Percentiles rank a stretch among this genome's conserved stretches.
Evolutionary conservation across 2,329 filamentous ascomycete species (phyloP).

Genomic region (Talaromyces sp.): DNA sequence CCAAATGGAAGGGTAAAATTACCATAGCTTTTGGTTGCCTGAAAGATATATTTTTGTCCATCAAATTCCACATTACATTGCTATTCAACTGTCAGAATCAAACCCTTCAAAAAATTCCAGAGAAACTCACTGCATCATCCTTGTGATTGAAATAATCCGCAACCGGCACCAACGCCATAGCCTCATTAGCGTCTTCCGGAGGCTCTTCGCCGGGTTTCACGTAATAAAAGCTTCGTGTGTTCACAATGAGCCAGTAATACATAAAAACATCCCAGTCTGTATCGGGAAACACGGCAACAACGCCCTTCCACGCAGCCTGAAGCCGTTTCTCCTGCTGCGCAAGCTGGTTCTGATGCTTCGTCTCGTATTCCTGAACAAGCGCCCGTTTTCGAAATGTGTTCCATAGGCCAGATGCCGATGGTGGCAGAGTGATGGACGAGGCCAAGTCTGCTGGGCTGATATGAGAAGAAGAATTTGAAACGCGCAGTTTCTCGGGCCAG

Average conservation of each 20-base stretch:
- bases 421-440: slow-evolving; percentile 22
- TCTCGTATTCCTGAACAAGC: slow-evolving; percentile 29
- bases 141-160: slow-evolving; percentile 46
- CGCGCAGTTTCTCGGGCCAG: slow-evolving; percentile 44
- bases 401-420: slow-evolving; percentile 35
- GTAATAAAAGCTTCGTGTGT: slow-evolving; percentile 58
- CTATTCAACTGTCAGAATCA: neutral
- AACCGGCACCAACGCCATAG: slow-evolving; percentile 43
- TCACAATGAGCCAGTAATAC: slow-evolving; percentile 58
- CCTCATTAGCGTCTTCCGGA: slow-evolving; percentile 38
- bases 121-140: slow-evolving; percentile 32
- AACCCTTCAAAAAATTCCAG: neutral
- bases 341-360: slow-evolving; percentile 31
- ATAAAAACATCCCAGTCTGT: slow-evolving; percentile 41
- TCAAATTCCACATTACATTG: slow-evolving; percentile 37
- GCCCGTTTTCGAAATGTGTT: slow-evolving; percentile 22
- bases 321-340: slow-evolving; percentile 52
- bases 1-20: neutral
- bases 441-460: slow-evolving; percentile 12
- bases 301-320: slow-evolving; percentile 44
- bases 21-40: slow-evolving; percentile 30
- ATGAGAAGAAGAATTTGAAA: slow-evolving; percentile 27
- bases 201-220: slow-evolving; percentile 36
- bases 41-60: slow-evolving; percentile 29
- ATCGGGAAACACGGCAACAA: slow-evolving; percentile 40